These are phyloP conservation scores for Phytophthora litchii DNA, from an alignment of 352 stramenopile species.

Conservation along the genomic window DNA sequence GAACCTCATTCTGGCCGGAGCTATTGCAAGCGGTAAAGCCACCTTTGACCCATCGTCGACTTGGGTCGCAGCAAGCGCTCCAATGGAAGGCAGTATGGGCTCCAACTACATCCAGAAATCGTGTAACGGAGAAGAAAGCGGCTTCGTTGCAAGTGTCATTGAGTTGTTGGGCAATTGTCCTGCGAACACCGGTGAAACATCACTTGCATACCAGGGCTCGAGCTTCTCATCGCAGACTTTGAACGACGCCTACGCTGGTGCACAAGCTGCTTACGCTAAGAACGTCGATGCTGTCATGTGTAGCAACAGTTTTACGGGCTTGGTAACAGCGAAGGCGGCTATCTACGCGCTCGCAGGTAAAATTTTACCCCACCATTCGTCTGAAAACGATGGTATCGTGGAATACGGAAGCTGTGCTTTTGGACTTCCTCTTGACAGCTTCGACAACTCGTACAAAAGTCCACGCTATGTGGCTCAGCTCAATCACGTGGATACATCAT, in stretches of 20 bases:
- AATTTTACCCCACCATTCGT: constrained; percentile 37
- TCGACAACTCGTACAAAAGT: constrained; percentile 44
- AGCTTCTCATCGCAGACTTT: constrained; percentile 22
- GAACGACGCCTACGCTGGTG: constrained; percentile 32
- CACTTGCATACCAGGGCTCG: constrained; percentile 41
- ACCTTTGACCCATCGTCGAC: constrained; percentile 36
- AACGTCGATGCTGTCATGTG: constrained; percentile 43
- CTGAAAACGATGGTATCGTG: constrained; percentile 52
- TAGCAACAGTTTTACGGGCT: constrained; percentile 38
- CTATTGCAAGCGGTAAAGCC: constrained; percentile 41
- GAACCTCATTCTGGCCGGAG: constrained; percentile 53
- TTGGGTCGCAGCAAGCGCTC: constrained; percentile 46
- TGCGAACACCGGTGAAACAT: constrained; percentile 30
- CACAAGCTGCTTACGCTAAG: constrained; percentile 33
- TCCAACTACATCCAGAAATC: constrained; percentile 49
- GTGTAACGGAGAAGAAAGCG: constrained; percentile 33
- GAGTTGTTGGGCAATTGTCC: constrained; percentile 53
- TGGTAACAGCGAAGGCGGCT: constrained; percentile 37
- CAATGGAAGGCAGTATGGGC: constrained; percentile 54
- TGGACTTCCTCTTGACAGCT: constrained; percentile 35
- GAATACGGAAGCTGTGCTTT: constrained; percentile 55
- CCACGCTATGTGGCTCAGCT: constrained; percentile 50
- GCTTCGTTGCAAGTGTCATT: constrained; percentile 32
- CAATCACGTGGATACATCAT: constrained; percentile 66
- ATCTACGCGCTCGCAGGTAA: constrained; percentile 38